Base-by-base conservation (phyloP, 805 yeast species). In the Ascoidea rubescens region DNA sequence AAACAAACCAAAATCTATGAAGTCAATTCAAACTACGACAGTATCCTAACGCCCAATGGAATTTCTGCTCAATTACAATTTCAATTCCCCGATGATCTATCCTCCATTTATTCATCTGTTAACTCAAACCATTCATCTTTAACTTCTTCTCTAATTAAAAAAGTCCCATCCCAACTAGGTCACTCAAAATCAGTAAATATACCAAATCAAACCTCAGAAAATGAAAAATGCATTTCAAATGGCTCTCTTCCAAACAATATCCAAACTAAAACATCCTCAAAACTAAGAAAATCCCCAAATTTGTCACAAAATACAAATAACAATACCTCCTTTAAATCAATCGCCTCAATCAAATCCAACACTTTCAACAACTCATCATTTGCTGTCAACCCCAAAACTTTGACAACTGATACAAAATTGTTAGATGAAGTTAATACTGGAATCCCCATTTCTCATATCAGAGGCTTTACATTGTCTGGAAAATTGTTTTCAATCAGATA, bases 401-500 rank as follows among this genome's bases (percentile, higher is more conserved):
- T 52, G 44, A 53, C 56, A 28, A 45, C 56, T 45, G 51, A 54
- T 45, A 56, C 60, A 31, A 52, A 57, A 49, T 31, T 52, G 16
- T 47, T 57, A 31, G 54, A 56, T 30, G 53, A 56, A 52, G 47
- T 55, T 32, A 52, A 51, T 45, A 48, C 52, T 45, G 57, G 48
- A 45, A 49, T 53, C 32, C 60, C 46, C 51, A 55, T 31, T 58
- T 56, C 49, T 54, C 65, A 49, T 52, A 60, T 61, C 61, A 83
- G 63, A 62, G 72, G 73, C 7, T 74, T 78, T 59, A 74, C 83
- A 6, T 70, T 74, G 16, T 61, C 71, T 12, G 82, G 84, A 0
- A 69, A 68, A 48, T 65, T 78, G 28, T 80, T 71, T 57, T 70
- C 78, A 31, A 62, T 80, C 6, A 67, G 77, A 31, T 82, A 78